These are phyloP conservation scores for Acanthamoeba triangularis DNA, from an alignment of 208 protist species.

Conservation along the genomic window DNA sequence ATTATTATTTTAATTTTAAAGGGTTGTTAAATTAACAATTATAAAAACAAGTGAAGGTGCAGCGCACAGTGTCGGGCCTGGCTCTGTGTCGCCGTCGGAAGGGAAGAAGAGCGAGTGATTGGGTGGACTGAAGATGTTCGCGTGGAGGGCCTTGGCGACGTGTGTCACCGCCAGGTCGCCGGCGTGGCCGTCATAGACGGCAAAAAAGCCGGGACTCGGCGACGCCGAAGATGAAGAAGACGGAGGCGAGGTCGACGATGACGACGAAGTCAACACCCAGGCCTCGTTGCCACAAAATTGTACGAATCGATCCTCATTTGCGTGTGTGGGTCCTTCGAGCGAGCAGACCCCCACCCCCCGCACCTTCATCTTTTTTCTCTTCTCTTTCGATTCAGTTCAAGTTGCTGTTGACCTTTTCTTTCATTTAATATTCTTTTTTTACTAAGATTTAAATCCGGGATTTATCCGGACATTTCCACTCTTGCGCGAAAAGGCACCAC, in stretches of 20 bases:
- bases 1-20: neutral
- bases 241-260: neutral
- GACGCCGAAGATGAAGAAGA: neutral
- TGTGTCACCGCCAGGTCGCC: slow-evolving; percentile 13
- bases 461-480: too few relatives aligned
- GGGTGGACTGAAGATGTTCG: neutral
- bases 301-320: slow-evolving; percentile 28
- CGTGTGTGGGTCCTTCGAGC: slow-evolving; percentile 33
- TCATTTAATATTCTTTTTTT: neutral
- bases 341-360: slow-evolving; percentile 52
- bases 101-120: slow-evolving; percentile 20
- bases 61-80: neutral
- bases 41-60: neutral
- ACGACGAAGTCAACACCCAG: neutral
- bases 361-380: slow-evolving; percentile 18
- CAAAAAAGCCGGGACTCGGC: slow-evolving; percentile 24
- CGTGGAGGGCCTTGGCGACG: slow-evolving; percentile 46
- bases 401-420: neutral
- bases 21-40: neutral
- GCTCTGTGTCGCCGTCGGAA: neutral
- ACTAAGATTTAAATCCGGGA: too few relatives aligned
- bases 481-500: too few relatives aligned
- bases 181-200: slow-evolving; percentile 62
- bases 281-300: slow-evolving; percentile 21
- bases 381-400: neutral